Base-by-base conservation (phyloP, 176 grass and related monocot species). In the Aegilops tauschii region DNA sequence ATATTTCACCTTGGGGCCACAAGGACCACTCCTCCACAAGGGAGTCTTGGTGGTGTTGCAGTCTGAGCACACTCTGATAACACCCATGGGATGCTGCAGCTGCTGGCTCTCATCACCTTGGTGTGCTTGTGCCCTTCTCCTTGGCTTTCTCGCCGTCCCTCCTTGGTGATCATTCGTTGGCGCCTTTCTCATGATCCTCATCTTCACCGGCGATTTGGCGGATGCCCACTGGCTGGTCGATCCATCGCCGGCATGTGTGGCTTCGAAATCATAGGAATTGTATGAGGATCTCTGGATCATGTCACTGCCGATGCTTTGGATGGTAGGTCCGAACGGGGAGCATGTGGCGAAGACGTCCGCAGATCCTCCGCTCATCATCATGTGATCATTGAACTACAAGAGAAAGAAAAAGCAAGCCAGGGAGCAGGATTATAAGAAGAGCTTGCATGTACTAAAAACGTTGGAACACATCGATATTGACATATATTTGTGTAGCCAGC, bases 11-110 rank as follows among this genome's bases (percentile, higher is more conserved):
- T 96, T 99, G 52, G 97, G 97, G 84, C 97, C 97, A 70, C 94
- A 69, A 80, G 97, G 97, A 82, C 97, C 97, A 80, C 92, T 99
- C 65, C 97, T 93, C 97, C 97, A 99, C 69, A 99, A 75, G 61
- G 97, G 97, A 34, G 97, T 99, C 80, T 96, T 99, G 20, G 92
- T 94, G 29, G 97, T 99, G 89, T 91, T 96, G 88, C 97, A 99
- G 83, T 95, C 94, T 30, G 89, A 96, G 92, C 97, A 99, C 65
- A 96, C 92, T 86, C 92, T 91, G 81, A 99, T 42, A 40, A 99
- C 69, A 65, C 87, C 92, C 67, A 65, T 83, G 35, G 88, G 65
- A 59, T 85, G 80, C 72, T 87, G 84, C 16, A 79, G 83, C 31
- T 82, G 83, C 61, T 36, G 59, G 68, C 66, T 82, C 69, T 90